A percentile compares a stretch with the other conserved stretches of the same genome.
These are phyloP conservation scores for Diaporthe sp. DNA, from an alignment of 2,329 filamentous ascomycete species.

Conservation along the genomic window DNA sequence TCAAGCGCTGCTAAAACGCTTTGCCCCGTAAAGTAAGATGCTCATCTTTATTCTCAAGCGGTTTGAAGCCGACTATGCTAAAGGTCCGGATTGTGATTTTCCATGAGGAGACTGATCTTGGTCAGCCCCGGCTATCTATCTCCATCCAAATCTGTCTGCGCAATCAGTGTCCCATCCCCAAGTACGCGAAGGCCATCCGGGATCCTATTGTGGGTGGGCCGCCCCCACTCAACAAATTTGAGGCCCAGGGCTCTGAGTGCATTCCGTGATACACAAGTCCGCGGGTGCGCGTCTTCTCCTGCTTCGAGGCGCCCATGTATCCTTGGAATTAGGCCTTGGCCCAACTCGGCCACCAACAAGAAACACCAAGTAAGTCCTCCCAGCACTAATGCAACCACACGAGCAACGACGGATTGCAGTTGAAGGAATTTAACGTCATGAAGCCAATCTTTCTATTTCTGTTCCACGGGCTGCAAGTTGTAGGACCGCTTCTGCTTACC, in stretches of 20 bases:
- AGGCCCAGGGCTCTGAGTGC: neutral
- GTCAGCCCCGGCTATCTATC: no score
- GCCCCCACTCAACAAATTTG: constrained; percentile 16
- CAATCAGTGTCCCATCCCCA: neutral
- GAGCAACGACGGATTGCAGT: neutral
- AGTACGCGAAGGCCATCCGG: constrained; percentile 12
- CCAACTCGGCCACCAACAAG: neutral
- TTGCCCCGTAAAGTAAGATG: neutral
- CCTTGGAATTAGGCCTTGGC: no score
- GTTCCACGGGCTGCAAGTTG: neutral
- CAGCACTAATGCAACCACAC: neutral
- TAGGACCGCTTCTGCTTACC: neutral
- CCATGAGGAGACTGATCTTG: no score
- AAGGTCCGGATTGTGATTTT: neutral
- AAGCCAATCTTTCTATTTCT: neutral
- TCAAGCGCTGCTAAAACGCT: neutral
- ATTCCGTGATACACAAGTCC: neutral
- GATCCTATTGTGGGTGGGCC: constrained; percentile 22
- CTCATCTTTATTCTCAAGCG: neutral
- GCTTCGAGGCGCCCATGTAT: neutral
- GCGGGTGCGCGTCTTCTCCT: neutral
- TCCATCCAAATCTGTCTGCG: neutral
- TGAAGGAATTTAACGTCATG: neutral
- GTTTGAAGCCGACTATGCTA: neutral
- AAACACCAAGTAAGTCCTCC: neutral